Conservation (phyloP, 495 filamentous ascomycete species). For the Penicillium fimorum region DNA sequence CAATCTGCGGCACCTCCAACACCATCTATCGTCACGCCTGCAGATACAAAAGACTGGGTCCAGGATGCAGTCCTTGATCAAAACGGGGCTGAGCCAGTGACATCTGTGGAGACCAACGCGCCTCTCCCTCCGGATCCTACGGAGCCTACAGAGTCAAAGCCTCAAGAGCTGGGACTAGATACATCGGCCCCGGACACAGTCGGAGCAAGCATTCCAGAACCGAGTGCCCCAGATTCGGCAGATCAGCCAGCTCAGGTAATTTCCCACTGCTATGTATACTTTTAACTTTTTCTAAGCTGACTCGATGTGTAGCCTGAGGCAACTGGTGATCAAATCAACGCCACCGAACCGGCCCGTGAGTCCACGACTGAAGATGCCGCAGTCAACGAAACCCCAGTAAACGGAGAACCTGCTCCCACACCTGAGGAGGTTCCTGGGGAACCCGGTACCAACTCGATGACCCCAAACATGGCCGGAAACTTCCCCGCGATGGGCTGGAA, state of each 20-base stretch:
- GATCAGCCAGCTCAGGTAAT: conserved; percentile 13
- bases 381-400: conserved; percentile 13
- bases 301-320: conserved; percentile 1
- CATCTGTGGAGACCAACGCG: conserved; percentile 6
- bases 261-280: neutral
- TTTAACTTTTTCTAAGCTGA: neutral
- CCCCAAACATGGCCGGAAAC: conserved; percentile 39
- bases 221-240: neutral
- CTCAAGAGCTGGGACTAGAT: neutral
- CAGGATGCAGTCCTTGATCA: conserved; percentile 12
- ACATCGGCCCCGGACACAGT: conserved; percentile 8
- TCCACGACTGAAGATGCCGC: conserved; percentile 18
- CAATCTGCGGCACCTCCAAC: conserved; percentile 38
- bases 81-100: neutral
- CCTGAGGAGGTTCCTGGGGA: conserved; percentile 20
- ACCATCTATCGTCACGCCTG: conserved; percentile 21
- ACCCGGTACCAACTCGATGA: conserved; percentile 16
- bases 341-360: conserved; percentile 5
- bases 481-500: conserved; percentile 67
- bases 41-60: conserved; percentile 21
- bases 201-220: neutral
- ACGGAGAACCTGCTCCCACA: conserved; percentile 22
- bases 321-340: conserved; percentile 8
- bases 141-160: neutral
- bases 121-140: neutral